Evolutionary conservation across 305 asterid genomes (phyloP).

Genomic region (Salvia sclarea): DNA sequence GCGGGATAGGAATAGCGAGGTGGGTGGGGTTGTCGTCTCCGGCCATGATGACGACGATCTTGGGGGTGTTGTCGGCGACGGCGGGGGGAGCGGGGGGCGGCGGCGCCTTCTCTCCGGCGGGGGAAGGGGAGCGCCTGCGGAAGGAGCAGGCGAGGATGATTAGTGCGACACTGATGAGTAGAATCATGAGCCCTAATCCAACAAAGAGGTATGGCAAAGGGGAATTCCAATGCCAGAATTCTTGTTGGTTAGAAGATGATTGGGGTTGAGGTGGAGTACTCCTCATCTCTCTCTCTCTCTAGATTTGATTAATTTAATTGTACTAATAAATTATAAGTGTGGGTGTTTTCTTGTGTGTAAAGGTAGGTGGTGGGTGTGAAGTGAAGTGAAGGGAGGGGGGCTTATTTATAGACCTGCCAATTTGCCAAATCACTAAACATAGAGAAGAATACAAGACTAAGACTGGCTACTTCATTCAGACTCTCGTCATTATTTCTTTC

Average conservation of each 20-base stretch:
- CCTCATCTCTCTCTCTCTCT: constrained; percentile 41
- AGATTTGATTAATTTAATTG: no score
- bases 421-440: neutral
- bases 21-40: constrained; percentile 74
- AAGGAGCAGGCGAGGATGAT: constrained; percentile 62
- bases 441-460: no score
- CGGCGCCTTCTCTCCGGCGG: constrained; percentile 46
- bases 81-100: constrained; percentile 19
- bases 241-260: neutral
- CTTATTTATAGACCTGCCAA: constrained; percentile 28
- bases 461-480: no score
- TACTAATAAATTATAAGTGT: no score
- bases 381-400: neutral
- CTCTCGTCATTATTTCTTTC: no score
- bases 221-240: constrained; percentile 66
- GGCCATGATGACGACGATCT: constrained; percentile 75
- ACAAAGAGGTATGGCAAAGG: constrained; percentile 78
- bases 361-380: constrained; percentile 1
- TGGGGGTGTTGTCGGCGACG: constrained; percentile 42
- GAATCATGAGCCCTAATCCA: constrained; percentile 52
- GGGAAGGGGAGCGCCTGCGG: constrained; percentile 26
- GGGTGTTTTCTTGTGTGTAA: constrained; percentile 5
- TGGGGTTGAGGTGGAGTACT: constrained; percentile 26
- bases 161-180: constrained; percentile 50
- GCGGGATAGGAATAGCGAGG: constrained; percentile 60